Conservation (phyloP, 2,329 filamentous ascomycete species). For the Setomelanomma holmii region DNA sequence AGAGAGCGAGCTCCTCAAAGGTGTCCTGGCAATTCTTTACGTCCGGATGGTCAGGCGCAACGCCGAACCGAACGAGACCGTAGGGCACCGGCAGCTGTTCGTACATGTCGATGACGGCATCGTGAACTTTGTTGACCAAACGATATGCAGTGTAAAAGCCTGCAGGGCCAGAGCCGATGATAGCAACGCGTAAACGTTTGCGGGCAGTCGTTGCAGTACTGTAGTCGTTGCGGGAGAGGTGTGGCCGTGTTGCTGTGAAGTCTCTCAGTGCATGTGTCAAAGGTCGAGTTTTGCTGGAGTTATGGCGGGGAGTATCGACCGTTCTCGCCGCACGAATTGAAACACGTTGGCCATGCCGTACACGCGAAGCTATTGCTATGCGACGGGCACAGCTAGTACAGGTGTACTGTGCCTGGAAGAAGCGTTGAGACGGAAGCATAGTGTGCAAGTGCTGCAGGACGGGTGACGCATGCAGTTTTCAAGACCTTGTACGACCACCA, state of each 20-base stretch:
- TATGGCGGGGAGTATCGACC: constrained; percentile 13
- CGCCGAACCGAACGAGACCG: constrained; percentile 89
- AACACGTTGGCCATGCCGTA: neutral
- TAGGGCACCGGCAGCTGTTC: constrained; percentile 92
- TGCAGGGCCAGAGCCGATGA: constrained; percentile 92
- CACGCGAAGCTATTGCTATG: constrained; percentile 8
- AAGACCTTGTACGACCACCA: neutral
- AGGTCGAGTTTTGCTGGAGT: constrained; percentile 8
- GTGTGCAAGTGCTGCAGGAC: constrained; percentile 13
- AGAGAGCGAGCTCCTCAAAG: constrained; percentile 85
- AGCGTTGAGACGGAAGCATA: constrained; percentile 29
- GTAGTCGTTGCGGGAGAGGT: constrained; percentile 26
- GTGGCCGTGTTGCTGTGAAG: neutral
- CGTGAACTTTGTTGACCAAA: constrained; percentile 75
- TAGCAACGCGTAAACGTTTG: constrained; percentile 76
- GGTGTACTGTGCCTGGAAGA: constrained; percentile 22
- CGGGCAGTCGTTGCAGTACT: constrained; percentile 25
- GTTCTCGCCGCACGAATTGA: neutral
- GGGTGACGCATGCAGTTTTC: neutral
- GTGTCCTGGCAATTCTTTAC: constrained; percentile 99
- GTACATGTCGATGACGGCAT: constrained; percentile 90
- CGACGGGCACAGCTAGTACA: constrained; percentile 39
- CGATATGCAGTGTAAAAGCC: constrained; percentile 95
- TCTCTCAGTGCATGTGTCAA: constrained; percentile 8
- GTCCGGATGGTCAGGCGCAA: constrained; percentile 98